phyloP scores from a whole-genome alignment of 2,329 filamentous ascomycete species.

The Epichloe uncinata region DNA sequence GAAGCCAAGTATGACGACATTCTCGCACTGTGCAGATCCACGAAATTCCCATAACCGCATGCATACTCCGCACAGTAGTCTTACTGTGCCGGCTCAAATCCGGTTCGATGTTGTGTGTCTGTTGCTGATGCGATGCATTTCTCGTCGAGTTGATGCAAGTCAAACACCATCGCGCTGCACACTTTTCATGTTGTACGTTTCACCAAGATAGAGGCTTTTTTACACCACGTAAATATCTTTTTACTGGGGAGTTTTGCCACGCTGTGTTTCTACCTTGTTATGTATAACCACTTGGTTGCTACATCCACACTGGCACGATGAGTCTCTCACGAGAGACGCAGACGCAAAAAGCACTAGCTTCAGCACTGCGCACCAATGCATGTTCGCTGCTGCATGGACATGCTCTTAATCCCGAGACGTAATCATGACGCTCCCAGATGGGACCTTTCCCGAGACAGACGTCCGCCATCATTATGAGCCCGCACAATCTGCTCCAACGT shows the following conservation, averaged over 20 bases:
- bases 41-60: not conserved
- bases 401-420: slow-evolving; percentile 3
- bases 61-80: not conserved
- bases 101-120: not conserved
- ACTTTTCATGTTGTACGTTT: not conserved
- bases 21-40: slow-evolving; percentile 1
- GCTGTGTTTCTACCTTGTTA: slow-evolving; percentile 6
- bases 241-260: slow-evolving; percentile 8
- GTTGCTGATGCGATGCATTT: not conserved
- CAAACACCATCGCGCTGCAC: not conserved
- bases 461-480: slow-evolving; percentile 4
- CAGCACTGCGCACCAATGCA: slow-evolving; percentile 1
- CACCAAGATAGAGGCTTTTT: not conserved
- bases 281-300: slow-evolving; percentile 16
- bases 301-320: slow-evolving; percentile 9
- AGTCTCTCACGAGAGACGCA: slow-evolving; percentile 5
- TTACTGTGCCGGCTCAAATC: not conserved
- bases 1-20: no score
- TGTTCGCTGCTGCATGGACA: slow-evolving; percentile 1
- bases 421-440: slow-evolving; percentile 5
- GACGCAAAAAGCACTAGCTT: slow-evolving; percentile 15
- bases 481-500: slow-evolving; percentile 7
- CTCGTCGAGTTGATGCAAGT: not conserved
- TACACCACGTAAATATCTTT: not conserved
- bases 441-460: not conserved